A percentile compares a stretch with the other conserved stretches of the same genome.
Conservation (phyloP, 2,329 filamentous ascomycete genomes). For the Macrophomina pseudophaseolina region DNA sequence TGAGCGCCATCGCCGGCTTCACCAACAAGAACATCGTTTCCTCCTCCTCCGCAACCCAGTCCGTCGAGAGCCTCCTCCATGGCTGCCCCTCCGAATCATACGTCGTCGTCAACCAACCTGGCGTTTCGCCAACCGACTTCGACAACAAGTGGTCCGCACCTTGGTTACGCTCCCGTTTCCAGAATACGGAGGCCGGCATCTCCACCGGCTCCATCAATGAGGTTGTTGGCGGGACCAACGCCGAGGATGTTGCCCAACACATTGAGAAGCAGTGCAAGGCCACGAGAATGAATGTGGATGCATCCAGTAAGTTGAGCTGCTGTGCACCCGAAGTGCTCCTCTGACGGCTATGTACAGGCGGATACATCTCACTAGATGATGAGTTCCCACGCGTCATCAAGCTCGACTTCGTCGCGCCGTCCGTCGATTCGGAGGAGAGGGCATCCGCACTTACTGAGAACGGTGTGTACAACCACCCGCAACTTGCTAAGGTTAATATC, state of each 20-base stretch:
- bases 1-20: constrained; percentile 36
- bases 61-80: constrained; percentile 57
- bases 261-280: constrained; percentile 57
- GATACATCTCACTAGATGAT: constrained; percentile 26
- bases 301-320: constrained; percentile 35
- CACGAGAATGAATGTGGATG: constrained; percentile 50
- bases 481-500: constrained; percentile 20
- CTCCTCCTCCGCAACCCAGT: constrained; percentile 48
- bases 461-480: constrained; percentile 28
- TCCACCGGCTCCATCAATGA: constrained; percentile 60
- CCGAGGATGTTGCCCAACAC: constrained; percentile 46
- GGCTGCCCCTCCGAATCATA: constrained; percentile 77
- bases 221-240: constrained; percentile 57
- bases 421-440: constrained; percentile 39
- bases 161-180: constrained; percentile 59
- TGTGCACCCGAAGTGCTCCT: neutral
- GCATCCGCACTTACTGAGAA: constrained; percentile 49
- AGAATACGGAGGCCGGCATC: constrained; percentile 54
- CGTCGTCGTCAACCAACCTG: constrained; percentile 77
- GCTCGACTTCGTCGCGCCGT: constrained; percentile 50
- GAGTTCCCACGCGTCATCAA: constrained; percentile 24
- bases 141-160: constrained; percentile 56
- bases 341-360: constrained; percentile 14
- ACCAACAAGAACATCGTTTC: constrained; percentile 45
- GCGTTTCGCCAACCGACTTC: constrained; percentile 73